Conservation (phyloP, 805 yeast genomes). For the Kregervanrija pseudodelftensis region DNA sequence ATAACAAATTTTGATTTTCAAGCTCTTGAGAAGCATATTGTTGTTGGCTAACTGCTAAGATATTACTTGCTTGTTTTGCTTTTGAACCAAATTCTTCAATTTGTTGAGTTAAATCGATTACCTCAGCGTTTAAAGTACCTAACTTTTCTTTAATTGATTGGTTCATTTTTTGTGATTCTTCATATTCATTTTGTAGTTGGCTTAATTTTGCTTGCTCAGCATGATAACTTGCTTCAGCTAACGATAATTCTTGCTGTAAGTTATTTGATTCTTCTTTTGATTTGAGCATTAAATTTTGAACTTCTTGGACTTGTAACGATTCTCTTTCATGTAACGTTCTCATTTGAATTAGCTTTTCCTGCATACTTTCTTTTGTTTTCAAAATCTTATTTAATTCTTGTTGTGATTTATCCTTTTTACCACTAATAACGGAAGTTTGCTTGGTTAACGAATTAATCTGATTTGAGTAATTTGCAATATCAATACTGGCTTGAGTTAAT, state of each 20-base stretch:
- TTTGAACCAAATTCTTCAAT: slow-evolving; percentile 46
- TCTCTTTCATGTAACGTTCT: slow-evolving; percentile 73
- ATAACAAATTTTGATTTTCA: slow-evolving; percentile 32
- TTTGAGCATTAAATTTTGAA: slow-evolving; percentile 53
- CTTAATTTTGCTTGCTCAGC: slow-evolving; percentile 60
- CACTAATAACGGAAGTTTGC: slow-evolving; percentile 66
- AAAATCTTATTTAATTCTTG: slow-evolving; percentile 67
- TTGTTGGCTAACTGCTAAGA: slow-evolving; percentile 57
- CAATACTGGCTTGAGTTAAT: slow-evolving; percentile 73
- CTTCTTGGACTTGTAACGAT: slow-evolving; percentile 64
- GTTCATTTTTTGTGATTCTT: slow-evolving; percentile 63
- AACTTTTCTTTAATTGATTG: slow-evolving; percentile 60
- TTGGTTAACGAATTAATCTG: slow-evolving; percentile 73
- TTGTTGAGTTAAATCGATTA: slow-evolving; percentile 49
- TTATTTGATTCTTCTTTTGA: slow-evolving; percentile 63
- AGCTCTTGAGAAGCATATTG: slow-evolving; percentile 59
- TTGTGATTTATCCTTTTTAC: slow-evolving; percentile 67
- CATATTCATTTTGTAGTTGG: slow-evolving; percentile 51
- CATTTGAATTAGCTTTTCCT: slow-evolving; percentile 58
- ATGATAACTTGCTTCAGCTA: slow-evolving; percentile 73
- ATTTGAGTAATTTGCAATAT: slow-evolving; percentile 77
- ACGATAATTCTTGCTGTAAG: slow-evolving; percentile 62
- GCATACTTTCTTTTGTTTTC: slow-evolving; percentile 62
- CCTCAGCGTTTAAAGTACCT: slow-evolving; percentile 59
- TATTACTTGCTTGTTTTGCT: slow-evolving; percentile 53